phyloP scores from a whole-genome alignment of 768 basidiomycete genomes.

The Erythrobasidium yunnanense region DNA sequence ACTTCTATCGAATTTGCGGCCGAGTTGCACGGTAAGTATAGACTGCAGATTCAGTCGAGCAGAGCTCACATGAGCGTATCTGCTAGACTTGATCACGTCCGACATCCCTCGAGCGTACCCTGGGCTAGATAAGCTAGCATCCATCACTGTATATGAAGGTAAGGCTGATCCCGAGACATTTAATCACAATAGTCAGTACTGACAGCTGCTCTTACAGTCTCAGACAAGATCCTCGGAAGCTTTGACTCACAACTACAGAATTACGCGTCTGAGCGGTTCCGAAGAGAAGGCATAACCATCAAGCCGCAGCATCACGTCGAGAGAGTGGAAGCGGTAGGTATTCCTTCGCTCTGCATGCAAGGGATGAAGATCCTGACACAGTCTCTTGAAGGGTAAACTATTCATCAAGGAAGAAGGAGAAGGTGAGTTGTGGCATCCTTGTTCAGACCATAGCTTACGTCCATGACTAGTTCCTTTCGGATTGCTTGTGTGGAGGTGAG shows the following conservation, averaged over 20 bases:
- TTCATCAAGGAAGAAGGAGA: conserved; percentile 51
- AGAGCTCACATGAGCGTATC: neutral
- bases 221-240: conserved; percentile 67
- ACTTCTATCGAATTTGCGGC: conserved; percentile 68
- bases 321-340: conserved; percentile 47
- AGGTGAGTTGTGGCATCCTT: neutral
- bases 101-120: conserved; percentile 55
- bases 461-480: neutral
- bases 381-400: conserved; percentile 42
- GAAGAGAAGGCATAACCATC: conserved; percentile 62
- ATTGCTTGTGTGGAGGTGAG: neutral
- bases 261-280: conserved; percentile 51
- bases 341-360: too few species aligned
- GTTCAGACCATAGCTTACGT: neutral
- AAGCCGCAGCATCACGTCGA: conserved; percentile 66
- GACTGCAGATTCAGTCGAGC: neutral
- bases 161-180: too few species aligned
- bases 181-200: neutral
- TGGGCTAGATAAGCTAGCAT: conserved; percentile 52
- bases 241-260: conserved; percentile 61
- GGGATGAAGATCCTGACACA: neutral
- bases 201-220: conserved; percentile 43
- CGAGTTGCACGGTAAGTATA: conserved; percentile 50
- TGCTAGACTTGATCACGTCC: conserved; percentile 54
- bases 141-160: conserved; percentile 48